Percentiles rank a stretch among this genome's conserved stretches.
Conservation (phyloP, 2,329 filamentous ascomycete species). For the Coniochaeta pulveracea region DNA sequence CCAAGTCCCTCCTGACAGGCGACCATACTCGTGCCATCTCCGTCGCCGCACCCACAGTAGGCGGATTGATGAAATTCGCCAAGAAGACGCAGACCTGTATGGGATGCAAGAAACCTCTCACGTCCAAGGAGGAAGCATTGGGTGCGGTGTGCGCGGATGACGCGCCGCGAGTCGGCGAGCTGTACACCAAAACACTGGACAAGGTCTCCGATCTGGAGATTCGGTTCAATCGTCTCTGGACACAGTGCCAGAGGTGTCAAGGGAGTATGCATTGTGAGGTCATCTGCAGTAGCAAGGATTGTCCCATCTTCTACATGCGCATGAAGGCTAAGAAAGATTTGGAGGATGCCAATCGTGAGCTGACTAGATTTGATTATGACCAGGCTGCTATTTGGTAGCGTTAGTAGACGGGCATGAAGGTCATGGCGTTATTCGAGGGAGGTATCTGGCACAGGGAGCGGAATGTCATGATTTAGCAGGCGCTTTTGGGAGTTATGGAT, state of each 20-base stretch:
- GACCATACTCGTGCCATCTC: conserved; percentile 93
- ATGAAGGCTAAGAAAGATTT: conserved; percentile 99
- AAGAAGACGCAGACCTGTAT: conserved; percentile 98
- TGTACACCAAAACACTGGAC: conserved; percentile 84
- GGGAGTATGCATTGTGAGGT: conserved; percentile 98
- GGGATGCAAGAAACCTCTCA: conserved; percentile 95
- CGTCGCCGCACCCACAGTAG: conserved; percentile 80
- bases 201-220: conserved; percentile 90
- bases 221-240: conserved; percentile 87
- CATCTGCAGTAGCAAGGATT: conserved; percentile 92
- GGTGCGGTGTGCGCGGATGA: conserved; percentile 88
- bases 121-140: conserved; percentile 62
- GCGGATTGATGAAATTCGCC: conserved; percentile 95
- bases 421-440: not conserved
- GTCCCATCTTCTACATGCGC: conserved; percentile 98
- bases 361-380: conserved; percentile 65
- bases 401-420: no score
- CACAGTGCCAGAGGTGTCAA: conserved; percentile 94
- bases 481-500: not conserved
- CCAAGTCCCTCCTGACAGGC: conserved; percentile 73
- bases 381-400: conserved; percentile 15
- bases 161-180: conserved; percentile 71
- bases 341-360: conserved; percentile 84
- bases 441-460: not conserved
- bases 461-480: not conserved